Evolutionary conservation across 2,329 filamentous ascomycete species (phyloP).

Genomic region (Paraphoma chrysanthemicola): DNA sequence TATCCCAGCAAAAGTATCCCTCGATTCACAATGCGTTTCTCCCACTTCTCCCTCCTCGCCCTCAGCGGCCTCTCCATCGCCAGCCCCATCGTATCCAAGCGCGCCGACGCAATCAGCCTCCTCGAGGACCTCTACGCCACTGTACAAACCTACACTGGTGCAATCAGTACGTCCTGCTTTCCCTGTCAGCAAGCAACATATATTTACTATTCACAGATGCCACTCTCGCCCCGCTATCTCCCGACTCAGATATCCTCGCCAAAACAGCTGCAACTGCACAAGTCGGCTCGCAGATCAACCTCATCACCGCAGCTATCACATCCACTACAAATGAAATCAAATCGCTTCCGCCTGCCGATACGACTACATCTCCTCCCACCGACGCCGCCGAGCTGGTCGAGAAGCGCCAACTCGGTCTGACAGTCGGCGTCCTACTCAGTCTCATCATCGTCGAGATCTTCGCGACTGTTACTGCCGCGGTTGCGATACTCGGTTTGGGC

Average conservation of each 20-base stretch:
- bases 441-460: slow-evolving; percentile 29
- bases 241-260: slow-evolving; percentile 19
- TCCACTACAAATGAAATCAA: slow-evolving; percentile 15
- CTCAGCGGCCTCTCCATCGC: slow-evolving; percentile 23
- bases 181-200: not conserved
- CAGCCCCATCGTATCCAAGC: slow-evolving; percentile 11
- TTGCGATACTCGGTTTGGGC: slow-evolving; percentile 22
- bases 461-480: slow-evolving; percentile 21
- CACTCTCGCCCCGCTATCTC: slow-evolving; percentile 22
- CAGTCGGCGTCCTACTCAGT: slow-evolving; percentile 15
- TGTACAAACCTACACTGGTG: slow-evolving; percentile 25
- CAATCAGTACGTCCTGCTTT: slow-evolving; percentile 15
- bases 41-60: slow-evolving; percentile 15
- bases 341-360: slow-evolving; percentile 10
- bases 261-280: slow-evolving; percentile 23
- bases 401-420: slow-evolving; percentile 16
- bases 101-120: slow-evolving; percentile 18
- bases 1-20: not conserved
- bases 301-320: slow-evolving; percentile 20
- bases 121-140: slow-evolving; percentile 25
- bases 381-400: slow-evolving; percentile 1
- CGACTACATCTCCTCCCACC: not conserved
- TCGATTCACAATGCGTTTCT: slow-evolving; percentile 21
- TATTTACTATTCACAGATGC: slow-evolving; percentile 11
- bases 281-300: slow-evolving; percentile 21